These are phyloP conservation scores for Lentinus tigrinus DNA, from an alignment of 768 basidiomycete species.

Conservation along the genomic window DNA sequence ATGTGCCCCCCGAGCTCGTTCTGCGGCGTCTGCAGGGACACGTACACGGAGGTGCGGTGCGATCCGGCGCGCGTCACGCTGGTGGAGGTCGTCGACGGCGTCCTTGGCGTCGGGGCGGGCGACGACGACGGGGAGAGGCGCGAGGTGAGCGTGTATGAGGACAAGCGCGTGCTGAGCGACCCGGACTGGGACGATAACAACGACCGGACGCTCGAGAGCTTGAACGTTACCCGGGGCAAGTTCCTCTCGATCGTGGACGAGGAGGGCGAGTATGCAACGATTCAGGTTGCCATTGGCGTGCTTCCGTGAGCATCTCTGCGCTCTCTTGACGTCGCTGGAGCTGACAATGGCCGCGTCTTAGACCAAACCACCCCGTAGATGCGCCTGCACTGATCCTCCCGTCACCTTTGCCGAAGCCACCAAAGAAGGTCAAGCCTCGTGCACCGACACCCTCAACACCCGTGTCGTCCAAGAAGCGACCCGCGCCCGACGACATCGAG, in stretches of 20 bases:
- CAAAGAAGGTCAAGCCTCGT: constrained; percentile 34
- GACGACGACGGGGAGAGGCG: constrained; percentile 32
- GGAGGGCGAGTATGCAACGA: constrained; percentile 70
- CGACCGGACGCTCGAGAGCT: constrained; percentile 74
- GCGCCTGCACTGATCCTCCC: constrained; percentile 63
- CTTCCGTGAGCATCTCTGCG: constrained; percentile 59
- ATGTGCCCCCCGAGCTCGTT: constrained; percentile 68
- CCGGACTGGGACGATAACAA: constrained; percentile 93
- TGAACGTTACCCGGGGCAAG: constrained; percentile 79
- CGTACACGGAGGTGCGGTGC: constrained; percentile 72
- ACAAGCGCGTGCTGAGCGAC: constrained; percentile 82
- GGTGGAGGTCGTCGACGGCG: constrained; percentile 65
- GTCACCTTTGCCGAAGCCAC: constrained; percentile 57
- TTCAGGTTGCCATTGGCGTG: constrained; percentile 65
- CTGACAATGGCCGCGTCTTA: constrained; percentile 20
- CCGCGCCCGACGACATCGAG: constrained; percentile 47
- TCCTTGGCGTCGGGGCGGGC: constrained; percentile 58
- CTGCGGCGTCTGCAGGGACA: constrained; percentile 87
- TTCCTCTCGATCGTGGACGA: constrained; percentile 90
- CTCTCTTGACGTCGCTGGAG: too few relatives aligned
- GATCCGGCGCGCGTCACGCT: constrained; percentile 71
- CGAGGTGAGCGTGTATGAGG: constrained; percentile 86
- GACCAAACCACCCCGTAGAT: constrained; percentile 55
- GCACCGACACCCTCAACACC: constrained; percentile 42
- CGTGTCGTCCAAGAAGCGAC: constrained; percentile 45